phyloP scores from a whole-genome alignment of 2,329 filamentous ascomycete genomes.

The Pleurostoma richardsiae region DNA sequence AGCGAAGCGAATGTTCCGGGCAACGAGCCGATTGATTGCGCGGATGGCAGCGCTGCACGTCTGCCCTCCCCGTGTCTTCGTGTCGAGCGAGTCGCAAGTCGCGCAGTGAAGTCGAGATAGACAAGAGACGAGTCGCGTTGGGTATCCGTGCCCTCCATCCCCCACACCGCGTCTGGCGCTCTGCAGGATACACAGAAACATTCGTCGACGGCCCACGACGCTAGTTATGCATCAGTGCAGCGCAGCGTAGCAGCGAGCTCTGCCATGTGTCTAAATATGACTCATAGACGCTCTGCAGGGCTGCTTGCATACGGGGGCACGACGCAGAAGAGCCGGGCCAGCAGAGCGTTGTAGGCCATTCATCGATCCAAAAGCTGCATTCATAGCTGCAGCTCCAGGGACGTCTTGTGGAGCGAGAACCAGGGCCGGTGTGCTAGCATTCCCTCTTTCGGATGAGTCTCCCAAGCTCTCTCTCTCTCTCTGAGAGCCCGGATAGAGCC shows the following conservation, averaged over 20 bases:
- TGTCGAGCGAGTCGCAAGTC: background rate
- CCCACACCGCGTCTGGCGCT: background rate
- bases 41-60: too few relatives aligned
- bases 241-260: background rate
- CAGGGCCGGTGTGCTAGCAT: too few relatives aligned
- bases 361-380: background rate
- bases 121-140: background rate
- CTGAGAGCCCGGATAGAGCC: too few relatives aligned
- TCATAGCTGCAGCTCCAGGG: background rate
- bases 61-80: background rate
- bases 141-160: background rate
- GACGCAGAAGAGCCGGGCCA: background rate
- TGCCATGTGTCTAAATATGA: background rate
- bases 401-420: too few relatives aligned
- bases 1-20: too few relatives aligned
- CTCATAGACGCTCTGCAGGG: background rate
- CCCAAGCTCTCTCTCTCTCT: too few relatives aligned
- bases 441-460: too few relatives aligned
- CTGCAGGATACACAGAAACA: background rate
- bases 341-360: background rate
- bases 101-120: background rate
- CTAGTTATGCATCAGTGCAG: too few relatives aligned
- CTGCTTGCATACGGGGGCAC: background rate
- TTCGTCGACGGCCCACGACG: background rate
- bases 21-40: too few relatives aligned